Evolutionary conservation across 805 yeast species (phyloP).

Genomic region (Kazachstania kunashirensis): DNA sequence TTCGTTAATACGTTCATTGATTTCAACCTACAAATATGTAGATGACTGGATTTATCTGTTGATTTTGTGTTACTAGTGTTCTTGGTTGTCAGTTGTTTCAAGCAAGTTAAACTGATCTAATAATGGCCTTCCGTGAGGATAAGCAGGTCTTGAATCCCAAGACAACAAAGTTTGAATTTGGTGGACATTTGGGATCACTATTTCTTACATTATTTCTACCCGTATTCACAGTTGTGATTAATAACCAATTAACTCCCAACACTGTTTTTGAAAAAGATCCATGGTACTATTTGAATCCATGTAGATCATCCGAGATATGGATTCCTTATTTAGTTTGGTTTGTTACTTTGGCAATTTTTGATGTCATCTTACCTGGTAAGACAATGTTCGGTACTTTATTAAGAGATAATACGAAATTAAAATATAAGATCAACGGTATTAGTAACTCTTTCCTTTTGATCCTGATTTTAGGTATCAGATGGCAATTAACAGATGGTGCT

Average conservation of each 20-base stretch:
- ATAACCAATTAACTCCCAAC: slow-evolving; percentile 49
- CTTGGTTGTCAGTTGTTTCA: no score
- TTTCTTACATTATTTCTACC: slow-evolving; percentile 63
- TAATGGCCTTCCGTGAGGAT: no score
- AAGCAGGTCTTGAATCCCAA: slow-evolving; percentile 52
- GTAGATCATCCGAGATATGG: slow-evolving; percentile 39
- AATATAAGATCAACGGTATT: slow-evolving; percentile 76
- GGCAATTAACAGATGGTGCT: slow-evolving; percentile 38
- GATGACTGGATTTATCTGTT: no score
- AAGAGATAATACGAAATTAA: slow-evolving; percentile 64
- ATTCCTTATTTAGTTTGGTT: slow-evolving; percentile 67
- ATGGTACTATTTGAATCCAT: slow-evolving; percentile 35
- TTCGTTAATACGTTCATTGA: no score
- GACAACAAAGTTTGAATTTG: slow-evolving; percentile 65
- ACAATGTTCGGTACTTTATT: slow-evolving; percentile 53
- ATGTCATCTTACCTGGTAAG: slow-evolving; percentile 57
- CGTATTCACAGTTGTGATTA: slow-evolving; percentile 45
- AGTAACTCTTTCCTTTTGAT: slow-evolving; percentile 38
- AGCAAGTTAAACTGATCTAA: no score
- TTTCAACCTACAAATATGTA: no score
- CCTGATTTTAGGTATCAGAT: slow-evolving; percentile 42
- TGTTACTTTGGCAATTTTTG: slow-evolving; percentile 50
- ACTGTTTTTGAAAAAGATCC: slow-evolving; percentile 1
- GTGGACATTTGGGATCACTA: slow-evolving; percentile 67
- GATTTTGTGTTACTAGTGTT: no score